These are phyloP conservation scores for Diospyros kaki DNA, from an alignment of 148 eudicot genomes.

Conservation along the genomic window DNA sequence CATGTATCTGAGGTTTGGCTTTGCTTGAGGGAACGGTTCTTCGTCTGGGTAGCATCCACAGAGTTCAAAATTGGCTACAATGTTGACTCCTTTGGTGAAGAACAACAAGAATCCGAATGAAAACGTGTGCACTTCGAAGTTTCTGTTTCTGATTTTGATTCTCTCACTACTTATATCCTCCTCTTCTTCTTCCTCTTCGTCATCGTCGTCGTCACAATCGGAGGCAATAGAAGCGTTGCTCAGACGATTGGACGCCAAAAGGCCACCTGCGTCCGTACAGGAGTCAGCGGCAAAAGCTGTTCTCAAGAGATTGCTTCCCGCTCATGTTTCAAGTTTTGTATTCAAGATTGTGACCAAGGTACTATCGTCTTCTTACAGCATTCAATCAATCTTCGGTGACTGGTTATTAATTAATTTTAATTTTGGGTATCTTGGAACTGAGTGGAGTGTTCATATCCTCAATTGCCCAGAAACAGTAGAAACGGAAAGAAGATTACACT, in stretches of 20 bases:
- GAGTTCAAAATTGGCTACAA: too few relatives aligned
- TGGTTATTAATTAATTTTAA: background rate
- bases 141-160: constrained; percentile 16
- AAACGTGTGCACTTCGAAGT: constrained; percentile 8
- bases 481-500: background rate
- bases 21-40: background rate
- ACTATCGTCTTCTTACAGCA: background rate
- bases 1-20: background rate
- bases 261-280: constrained; percentile 46
- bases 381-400: background rate
- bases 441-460: background rate
- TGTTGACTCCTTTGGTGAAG: background rate
- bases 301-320: constrained; percentile 71
- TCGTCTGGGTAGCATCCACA: too few relatives aligned
- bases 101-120: background rate
- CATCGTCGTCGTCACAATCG: constrained; percentile 23
- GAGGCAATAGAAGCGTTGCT: constrained; percentile 38
- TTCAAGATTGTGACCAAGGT: constrained; percentile 73
- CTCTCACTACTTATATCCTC: constrained; percentile 20
- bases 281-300: constrained; percentile 63
- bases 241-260: constrained; percentile 46
- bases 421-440: too few relatives aligned
- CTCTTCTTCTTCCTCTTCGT: constrained; percentile 23
- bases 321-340: constrained; percentile 59
- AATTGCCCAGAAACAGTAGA: background rate